phyloP scores from a whole-genome alignment of 73 alveolate genomes.

The Urostyla sp. region DNA sequence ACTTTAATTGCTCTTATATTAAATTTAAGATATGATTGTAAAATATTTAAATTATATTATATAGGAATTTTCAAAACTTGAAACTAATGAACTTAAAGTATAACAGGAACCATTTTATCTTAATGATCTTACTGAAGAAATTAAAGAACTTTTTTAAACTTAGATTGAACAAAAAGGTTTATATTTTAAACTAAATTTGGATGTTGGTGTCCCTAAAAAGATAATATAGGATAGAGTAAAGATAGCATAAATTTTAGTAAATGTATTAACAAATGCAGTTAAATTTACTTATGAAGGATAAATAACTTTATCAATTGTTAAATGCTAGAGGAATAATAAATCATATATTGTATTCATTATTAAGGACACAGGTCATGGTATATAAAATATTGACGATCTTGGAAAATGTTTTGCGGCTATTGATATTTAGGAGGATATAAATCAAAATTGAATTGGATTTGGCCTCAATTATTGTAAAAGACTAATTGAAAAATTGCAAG shows the following conservation, averaged over 20 bases:
- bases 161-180: background rate
- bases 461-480: slow-evolving; percentile 44
- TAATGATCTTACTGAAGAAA: background rate
- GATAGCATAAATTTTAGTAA: slow-evolving; percentile 43
- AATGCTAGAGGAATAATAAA: background rate
- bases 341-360: background rate
- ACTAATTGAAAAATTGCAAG: slow-evolving; percentile 24
- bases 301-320: background rate
- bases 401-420: slow-evolving; percentile 26
- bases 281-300: slow-evolving; percentile 51
- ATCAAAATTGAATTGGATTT: slow-evolving; percentile 43
- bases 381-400: background rate
- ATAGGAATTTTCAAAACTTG: slow-evolving; percentile 50
- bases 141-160: background rate
- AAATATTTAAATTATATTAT: no score
- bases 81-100: slow-evolving; percentile 27
- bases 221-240: slow-evolving; percentile 2
- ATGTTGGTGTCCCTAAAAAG: background rate
- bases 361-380: slow-evolving; percentile 38
- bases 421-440: slow-evolving; percentile 12
- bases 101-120: background rate
- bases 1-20: background rate
- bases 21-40: slow-evolving; percentile 37
- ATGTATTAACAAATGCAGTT: slow-evolving; percentile 44
- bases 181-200: background rate